These are phyloP conservation scores for Strobilomyces dryophilus DNA, from an alignment of 768 basidiomycete species.

Conservation along the genomic window DNA sequence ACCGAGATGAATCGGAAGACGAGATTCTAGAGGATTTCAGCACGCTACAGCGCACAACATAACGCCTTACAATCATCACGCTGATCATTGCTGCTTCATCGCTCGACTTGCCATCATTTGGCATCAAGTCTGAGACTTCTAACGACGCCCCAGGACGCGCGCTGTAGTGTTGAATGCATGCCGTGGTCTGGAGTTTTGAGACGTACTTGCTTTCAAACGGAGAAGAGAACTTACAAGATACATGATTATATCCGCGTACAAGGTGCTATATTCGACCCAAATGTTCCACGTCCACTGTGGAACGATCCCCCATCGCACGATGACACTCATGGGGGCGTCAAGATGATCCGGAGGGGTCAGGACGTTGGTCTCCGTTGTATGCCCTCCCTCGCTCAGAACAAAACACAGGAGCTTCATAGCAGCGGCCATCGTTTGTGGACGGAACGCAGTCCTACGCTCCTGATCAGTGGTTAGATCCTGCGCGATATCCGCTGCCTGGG, in stretches of 20 bases:
- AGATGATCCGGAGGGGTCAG: conserved; percentile 21
- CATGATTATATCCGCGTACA: conserved; percentile 46
- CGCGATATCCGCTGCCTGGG: conserved; percentile 22
- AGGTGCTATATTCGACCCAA: conserved; percentile 53
- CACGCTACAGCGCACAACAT: not conserved
- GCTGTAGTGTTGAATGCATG: conserved; percentile 47
- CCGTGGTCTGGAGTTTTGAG: conserved; percentile 39
- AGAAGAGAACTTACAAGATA: conserved; percentile 39
- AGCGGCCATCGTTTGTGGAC: conserved; percentile 43
- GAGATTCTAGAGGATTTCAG: conserved; percentile 16
- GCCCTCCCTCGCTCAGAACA: conserved; percentile 32
- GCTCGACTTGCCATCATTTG: not conserved
- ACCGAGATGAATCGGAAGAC: conserved; percentile 21
- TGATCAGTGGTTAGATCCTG: not conserved
- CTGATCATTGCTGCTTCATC: conserved; percentile 14
- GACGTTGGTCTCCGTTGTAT: conserved; percentile 3
- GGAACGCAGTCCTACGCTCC: conserved; percentile 25
- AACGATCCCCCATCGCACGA: conserved; percentile 56
- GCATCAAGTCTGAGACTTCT: conserved; percentile 1
- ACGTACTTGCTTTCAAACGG: not conserved
- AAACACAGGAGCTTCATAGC: conserved; percentile 43
- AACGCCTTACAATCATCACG: conserved; percentile 26
- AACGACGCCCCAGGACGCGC: not conserved
- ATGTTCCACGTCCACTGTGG: conserved; percentile 63
- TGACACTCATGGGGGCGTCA: conserved; percentile 43